Evolutionary conservation across 106 monocot genomes (phyloP), one percentile per base, ranked within the genome.

Genomic region (Dendrobium officinale): DNA sequence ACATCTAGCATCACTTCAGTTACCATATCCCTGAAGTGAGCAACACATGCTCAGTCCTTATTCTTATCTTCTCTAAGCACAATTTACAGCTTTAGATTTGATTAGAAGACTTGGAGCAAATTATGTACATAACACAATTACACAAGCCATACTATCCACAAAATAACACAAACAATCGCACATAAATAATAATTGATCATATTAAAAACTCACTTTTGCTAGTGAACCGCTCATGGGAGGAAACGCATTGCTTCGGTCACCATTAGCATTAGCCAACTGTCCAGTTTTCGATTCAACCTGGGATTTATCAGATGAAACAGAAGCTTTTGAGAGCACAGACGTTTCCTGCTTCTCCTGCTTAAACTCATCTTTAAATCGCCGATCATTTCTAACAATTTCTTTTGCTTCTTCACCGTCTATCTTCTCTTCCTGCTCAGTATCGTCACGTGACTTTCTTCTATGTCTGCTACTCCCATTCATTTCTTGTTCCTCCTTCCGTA

Each of bases 201-300:
- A 75, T 9, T 58, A 48, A 40, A 24, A 75, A 75, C 75, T 75
- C 75, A 75, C 75, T 44, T 45, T 48, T 44, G 47, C 43, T 45
- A 45, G 22, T 75, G 75, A 75, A 75, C 22, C 47, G 75, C 75
- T 75, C 2, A 4, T 74, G 18, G 43, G 20, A 40, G 72, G 42
- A 73, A 73, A 42, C 41, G 15, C 41, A 18, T 42, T 73, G 43
- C 24, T 20, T n/a, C 40, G 8, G n/a, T 48, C 75, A 48, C 47
- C 44, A 48, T 75, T 75, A 45, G 43, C 75, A 75, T 75, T 26
- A 45, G 43, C 75, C 26, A 26, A 9, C 47, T 17, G 10, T 47
- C 8, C 47, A 6, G 1, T 48, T 11, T 24, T 4, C 13, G 75
- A 45, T 75, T 44, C 47, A 75, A 11, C 43, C 47, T 17, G 22